Evolutionary conservation across 495 filamentous ascomycete genomes (phyloP), one percentile per base, ranked within the genome.

Genomic region (Penicillium odoratum): DNA sequence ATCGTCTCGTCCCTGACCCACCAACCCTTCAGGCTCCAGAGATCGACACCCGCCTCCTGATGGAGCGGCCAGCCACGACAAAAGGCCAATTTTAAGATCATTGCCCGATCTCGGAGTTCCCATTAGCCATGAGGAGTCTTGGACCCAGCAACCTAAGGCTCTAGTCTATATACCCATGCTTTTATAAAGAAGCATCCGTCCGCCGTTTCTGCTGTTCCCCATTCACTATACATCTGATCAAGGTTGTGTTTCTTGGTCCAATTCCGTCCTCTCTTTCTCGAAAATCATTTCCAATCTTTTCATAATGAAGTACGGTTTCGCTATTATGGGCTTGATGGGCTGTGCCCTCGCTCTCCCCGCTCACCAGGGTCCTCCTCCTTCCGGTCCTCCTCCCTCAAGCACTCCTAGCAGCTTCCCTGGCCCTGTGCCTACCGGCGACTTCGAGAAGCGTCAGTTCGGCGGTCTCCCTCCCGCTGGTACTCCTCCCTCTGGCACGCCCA

Each of bases 291-390:
- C 15, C 28, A 38, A n/a, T 40, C 38, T 13, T 40, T 42, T 31
- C 50, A 64, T 31, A 54, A 69, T 69, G 66, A 69, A 64, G 54
- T 67, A 54, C 58, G 58, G 56, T 18, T 18, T 63, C 56, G 58
- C 58, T 47, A 47, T 53, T 26, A 55, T 69, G 61, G 63, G 63
- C 49, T 60, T 69, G 58, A 58, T 66, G 63, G 63, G 63, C 61
- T 67, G 63, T 26, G 66, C 63, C 63, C 61, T 69, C 51, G 66
- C 66, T 4, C 66, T 64, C 33, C 40, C 58, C 48, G 48, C 57
- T 40, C 43, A 45, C 40, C 33, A 42, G n/a, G 34, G 33, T 26
- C 29, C 47, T 51, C 57, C 57, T 10, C 48, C 51, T 21, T 33
- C 38, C 26, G 38, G 38, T 18, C 34, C 50, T 30, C 45, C 51